phyloP scores from a whole-genome alignment of 108 stramenopile species.

The Fistulifera solaris region DNA sequence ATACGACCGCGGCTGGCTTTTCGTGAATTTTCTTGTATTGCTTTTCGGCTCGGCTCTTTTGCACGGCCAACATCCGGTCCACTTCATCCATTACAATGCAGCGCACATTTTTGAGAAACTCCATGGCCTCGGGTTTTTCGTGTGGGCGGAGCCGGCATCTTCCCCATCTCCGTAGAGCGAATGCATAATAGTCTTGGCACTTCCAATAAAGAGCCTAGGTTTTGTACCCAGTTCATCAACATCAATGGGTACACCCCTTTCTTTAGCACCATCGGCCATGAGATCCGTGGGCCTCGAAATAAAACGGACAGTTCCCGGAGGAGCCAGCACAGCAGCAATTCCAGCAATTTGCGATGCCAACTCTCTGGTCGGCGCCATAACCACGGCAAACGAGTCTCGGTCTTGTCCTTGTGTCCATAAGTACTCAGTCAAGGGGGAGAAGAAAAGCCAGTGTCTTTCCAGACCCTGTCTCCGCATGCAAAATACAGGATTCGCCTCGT shows the following conservation, averaged over 20 bases:
- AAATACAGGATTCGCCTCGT: conserved; percentile 46
- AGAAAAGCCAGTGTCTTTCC: conserved; percentile 83
- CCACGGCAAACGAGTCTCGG: conserved; percentile 37
- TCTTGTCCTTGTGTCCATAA: conserved; percentile 51
- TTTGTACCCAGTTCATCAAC: conserved; percentile 21
- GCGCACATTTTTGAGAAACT: conserved; percentile 38
- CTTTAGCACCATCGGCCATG: conserved; percentile 40
- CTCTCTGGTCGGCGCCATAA: conserved; percentile 90
- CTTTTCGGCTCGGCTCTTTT: conserved; percentile 31
- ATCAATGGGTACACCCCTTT: conserved; percentile 18
- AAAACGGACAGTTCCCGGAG: conserved; percentile 75
- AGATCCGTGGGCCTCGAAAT: conserved; percentile 68
- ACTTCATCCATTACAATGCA: conserved; percentile 83
- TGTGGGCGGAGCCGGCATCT: conserved; percentile 75
- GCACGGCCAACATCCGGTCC: conserved; percentile 54
- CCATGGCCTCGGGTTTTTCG: conserved; percentile 65
- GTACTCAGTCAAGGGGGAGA: conserved; percentile 68
- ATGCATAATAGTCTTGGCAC: conserved; percentile 64
- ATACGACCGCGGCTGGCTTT: conserved; percentile 76
- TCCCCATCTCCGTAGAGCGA: conserved; percentile 63
- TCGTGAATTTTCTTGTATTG: conserved; percentile 41
- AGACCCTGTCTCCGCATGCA: conserved; percentile 75
- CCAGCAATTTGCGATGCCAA: conserved; percentile 89
- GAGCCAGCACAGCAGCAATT: conserved; percentile 69
- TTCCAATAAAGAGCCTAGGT: conserved; percentile 69